Conservation (phyloP, 2,329 filamentous ascomycete species). For the Botrytis fragariae region DNA sequence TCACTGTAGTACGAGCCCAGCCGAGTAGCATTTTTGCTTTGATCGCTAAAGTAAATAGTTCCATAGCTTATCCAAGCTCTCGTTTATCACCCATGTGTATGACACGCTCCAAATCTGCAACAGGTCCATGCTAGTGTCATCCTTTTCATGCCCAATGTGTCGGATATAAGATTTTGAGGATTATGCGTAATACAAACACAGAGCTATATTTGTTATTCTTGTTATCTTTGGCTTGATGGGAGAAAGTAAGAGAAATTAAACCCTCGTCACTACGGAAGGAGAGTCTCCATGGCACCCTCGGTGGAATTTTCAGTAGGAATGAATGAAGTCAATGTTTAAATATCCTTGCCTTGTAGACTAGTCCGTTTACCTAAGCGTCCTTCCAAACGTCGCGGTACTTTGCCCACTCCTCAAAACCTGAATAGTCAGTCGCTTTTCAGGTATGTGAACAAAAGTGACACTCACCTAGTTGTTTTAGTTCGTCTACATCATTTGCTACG, state of each 20-base stretch:
- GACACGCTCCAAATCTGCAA: neutral
- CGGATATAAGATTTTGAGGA: constrained; percentile 7
- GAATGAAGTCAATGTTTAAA: constrained; percentile 1
- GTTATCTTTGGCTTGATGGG: neutral
- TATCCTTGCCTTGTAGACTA: neutral
- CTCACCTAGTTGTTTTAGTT: constrained; percentile 53
- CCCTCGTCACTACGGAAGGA: constrained; percentile 8
- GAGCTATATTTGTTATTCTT: constrained; percentile 3
- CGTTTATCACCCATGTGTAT: constrained; percentile 2
- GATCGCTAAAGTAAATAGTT: neutral
- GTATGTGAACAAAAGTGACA: neutral
- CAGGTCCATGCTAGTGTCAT: constrained; percentile 8
- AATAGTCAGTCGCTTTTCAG: neutral
- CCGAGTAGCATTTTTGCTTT: neutral
- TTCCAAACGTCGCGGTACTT: constrained; percentile 56
- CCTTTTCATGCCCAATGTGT: constrained; percentile 3
- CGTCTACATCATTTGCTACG: constrained; percentile 50
- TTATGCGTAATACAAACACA: constrained; percentile 1
- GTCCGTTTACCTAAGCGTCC: constrained; percentile 30
- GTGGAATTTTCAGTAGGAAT: neutral
- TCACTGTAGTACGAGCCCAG: neutral
- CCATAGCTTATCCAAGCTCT: constrained; percentile 6
- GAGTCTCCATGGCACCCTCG: neutral
- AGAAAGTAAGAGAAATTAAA: neutral
- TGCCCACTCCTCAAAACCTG: constrained; percentile 59